These are phyloP conservation scores for Phycomyces blakesleeanus DNA, from an alignment of 192 early-diverging fungal genomes.

Conservation along the genomic window DNA sequence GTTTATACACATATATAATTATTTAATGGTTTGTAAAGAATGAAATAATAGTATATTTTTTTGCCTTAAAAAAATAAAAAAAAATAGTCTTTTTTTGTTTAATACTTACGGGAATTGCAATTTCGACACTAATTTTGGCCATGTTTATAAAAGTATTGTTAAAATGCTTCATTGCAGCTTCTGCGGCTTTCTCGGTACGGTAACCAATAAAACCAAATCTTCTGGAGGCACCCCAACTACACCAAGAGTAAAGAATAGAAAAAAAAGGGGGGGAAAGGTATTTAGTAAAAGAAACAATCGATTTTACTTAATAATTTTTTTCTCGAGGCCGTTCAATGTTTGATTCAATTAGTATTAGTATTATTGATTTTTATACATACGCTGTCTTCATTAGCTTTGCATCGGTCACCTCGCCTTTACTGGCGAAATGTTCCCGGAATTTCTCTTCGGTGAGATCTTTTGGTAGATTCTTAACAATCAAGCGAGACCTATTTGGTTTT, in stretches of 20 bases:
- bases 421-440: slow-evolving; percentile 82
- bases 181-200: slow-evolving; percentile 81
- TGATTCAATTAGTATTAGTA: background rate
- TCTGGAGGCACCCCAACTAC: slow-evolving; percentile 75
- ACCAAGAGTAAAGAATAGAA: background rate
- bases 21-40: too few relatives aligned
- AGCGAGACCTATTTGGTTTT: slow-evolving; percentile 46
- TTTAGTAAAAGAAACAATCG: background rate
- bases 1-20: background rate
- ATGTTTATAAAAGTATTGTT: slow-evolving; percentile 92
- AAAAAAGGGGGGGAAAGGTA: too few relatives aligned
- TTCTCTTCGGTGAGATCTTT: slow-evolving; percentile 81
- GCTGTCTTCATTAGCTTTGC: slow-evolving; percentile 80
- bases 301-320: too few relatives aligned
- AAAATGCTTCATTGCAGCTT: slow-evolving; percentile 78
- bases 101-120: slow-evolving; percentile 71
- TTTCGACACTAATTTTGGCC: slow-evolving; percentile 80
- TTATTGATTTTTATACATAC: slow-evolving; percentile 42
- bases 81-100: too few relatives aligned
- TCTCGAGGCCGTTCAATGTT: too few relatives aligned
- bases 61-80: too few relatives aligned
- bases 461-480: slow-evolving; percentile 97
- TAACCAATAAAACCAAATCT: slow-evolving; percentile 93
- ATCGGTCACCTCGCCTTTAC: slow-evolving; percentile 87
- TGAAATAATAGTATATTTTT: too few relatives aligned